A percentile compares a stretch with the other conserved stretches of the same genome.
Conservation (phyloP, 2,329 filamentous ascomycete genomes). For the Colletotrichum tanaceti region DNA sequence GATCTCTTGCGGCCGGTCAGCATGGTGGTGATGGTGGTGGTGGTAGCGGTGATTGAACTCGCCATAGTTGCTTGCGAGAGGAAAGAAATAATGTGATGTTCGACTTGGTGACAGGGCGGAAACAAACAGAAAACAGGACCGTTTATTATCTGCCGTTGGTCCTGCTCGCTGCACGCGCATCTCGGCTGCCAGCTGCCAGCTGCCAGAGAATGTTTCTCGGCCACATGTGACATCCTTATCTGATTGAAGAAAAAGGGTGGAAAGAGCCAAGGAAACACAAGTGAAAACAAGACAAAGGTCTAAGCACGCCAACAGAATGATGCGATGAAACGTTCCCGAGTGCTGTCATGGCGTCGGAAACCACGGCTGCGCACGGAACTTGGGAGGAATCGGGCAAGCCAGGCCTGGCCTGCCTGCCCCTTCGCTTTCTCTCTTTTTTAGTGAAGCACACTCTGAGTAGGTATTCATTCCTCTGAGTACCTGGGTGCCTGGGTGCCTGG, state of each 20-base stretch:
- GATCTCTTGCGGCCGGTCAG: slow-evolving; percentile 2
- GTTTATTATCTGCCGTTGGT: too few relatives aligned
- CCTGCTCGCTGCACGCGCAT: neutral
- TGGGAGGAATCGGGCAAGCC: neutral
- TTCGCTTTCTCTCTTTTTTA: neutral
- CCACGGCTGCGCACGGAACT: neutral
- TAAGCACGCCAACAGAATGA: neutral
- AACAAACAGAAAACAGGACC: too few relatives aligned
- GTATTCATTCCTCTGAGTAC: too few relatives aligned
- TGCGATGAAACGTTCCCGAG: slow-evolving; percentile 18
- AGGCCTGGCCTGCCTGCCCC: neutral
- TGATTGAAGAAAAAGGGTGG: neutral
- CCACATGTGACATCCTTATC: slow-evolving; percentile 1
- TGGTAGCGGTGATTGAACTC: neutral
- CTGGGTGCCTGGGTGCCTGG: too few relatives aligned
- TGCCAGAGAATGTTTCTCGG: neutral
- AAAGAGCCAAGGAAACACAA: neutral
- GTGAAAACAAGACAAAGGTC: slow-evolving; percentile 1
- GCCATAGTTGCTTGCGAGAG: neutral
- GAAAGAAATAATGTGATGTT: neutral
- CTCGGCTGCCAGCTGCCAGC: neutral
- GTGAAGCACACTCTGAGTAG: neutral
- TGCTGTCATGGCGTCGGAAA: neutral
- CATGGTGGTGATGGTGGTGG: neutral
- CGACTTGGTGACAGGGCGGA: neutral